phyloP scores from a whole-genome alignment of 2,329 filamentous ascomycete species.

The Chaetothyriales sp. region DNA sequence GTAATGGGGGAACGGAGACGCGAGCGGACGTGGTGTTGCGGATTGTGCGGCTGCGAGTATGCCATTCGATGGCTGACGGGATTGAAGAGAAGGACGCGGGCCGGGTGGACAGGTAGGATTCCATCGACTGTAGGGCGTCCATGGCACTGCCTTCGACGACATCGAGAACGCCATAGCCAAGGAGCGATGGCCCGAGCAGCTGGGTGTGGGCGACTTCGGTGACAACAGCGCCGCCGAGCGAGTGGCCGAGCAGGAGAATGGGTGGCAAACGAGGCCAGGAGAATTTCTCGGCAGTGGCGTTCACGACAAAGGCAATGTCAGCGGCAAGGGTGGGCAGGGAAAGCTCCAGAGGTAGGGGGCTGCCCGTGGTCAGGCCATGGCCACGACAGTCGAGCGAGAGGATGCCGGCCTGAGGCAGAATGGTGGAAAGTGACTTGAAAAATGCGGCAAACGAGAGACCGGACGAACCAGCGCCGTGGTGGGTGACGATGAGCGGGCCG shows the following conservation, averaged over 20 bases:
- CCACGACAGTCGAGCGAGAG: conserved; percentile 74
- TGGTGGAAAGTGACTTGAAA: conserved; percentile 58
- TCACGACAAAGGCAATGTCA: conserved; percentile 58
- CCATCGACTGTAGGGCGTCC: conserved; percentile 88
- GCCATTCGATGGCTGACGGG: conserved; percentile 79
- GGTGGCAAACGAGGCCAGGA: conserved; percentile 59
- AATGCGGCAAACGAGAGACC: conserved; percentile 82
- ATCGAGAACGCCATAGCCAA: conserved; percentile 83
- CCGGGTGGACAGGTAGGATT: conserved; percentile 70
- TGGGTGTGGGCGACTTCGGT: conserved; percentile 62
- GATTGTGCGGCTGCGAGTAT: conserved; percentile 74
- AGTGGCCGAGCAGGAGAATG: conserved; percentile 75
- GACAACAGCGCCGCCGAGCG: conserved; percentile 78
- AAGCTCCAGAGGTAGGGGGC: conserved; percentile 41
- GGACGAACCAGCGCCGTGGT: conserved; percentile 88
- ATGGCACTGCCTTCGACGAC: conserved; percentile 94
- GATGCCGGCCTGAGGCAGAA: conserved; percentile 65
- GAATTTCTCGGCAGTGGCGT: conserved; percentile 52
- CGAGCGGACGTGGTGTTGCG: conserved; percentile 70
- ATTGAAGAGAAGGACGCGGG: conserved; percentile 65
- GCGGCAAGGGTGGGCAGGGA: conserved; percentile 54
- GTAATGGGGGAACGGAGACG: conserved; percentile 67
- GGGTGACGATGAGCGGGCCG: conserved; percentile 77
- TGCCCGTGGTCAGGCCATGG: conserved; percentile 57
- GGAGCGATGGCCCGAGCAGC: conserved; percentile 48